Evolutionary conservation across 2,329 filamentous ascomycete genomes (phyloP), one percentile per base, ranked within the genome.

Genomic region (Macrophomina tecta): DNA sequence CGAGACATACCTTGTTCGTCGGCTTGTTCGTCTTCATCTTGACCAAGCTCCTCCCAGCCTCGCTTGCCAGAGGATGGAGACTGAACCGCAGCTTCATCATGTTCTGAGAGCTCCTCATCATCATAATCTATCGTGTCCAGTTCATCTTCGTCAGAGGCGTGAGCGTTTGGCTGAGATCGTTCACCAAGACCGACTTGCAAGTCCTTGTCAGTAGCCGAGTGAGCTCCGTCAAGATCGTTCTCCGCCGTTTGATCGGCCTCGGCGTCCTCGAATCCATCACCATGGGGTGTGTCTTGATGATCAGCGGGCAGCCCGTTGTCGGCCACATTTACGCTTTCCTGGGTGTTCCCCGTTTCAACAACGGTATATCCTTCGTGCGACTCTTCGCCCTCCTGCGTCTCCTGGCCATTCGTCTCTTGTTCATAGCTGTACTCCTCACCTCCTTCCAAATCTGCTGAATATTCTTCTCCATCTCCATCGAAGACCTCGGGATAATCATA

Each of bases 31-130:
- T 64, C 53, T 2, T 53, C 56, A 34, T 56, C 66, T 18, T 68
- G 68, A 28, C 62, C 66, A 48, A 68, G 42, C 40, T 70, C 69
- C 34, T 69, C 68, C 38, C 69, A 60, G 34, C 32, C 53, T 16
- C 69, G 65, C 51, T 70, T 70, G 48, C 45, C 64, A 28, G 62
- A 68, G 45, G 69, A 69, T 16, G 49, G 46, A 28, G 64, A 63
- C 42, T 38, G 32, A 48, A 32, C 42, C n/a, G 52, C 63, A 62
- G 40, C 42, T 38, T 66, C 62, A 34, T 63, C 23, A 16, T 46
- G 56, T 32, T 46, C 30, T 12, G 65, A 64, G 30, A 60, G 65
- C 40, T 69, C 68, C 40, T 69, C 68, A 38, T 67, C 65, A 34
- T 67, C 65, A 49, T 67, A 68, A 46, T 67, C 65, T 12, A 68